Conservation (phyloP, 2,329 filamentous ascomycete species). For the Pseudocercospora eumusae region DNA sequence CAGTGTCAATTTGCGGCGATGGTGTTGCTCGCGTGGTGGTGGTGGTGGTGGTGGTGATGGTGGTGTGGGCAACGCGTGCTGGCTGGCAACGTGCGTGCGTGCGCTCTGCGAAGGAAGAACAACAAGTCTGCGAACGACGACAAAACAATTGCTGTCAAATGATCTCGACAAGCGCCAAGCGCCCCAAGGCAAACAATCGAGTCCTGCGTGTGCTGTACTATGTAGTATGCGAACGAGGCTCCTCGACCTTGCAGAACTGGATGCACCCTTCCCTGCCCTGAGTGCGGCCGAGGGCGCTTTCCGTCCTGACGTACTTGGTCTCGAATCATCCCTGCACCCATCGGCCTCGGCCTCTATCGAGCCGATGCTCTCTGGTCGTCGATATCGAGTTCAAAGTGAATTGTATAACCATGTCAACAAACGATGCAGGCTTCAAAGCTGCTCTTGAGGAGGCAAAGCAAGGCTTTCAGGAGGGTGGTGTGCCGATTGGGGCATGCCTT, state of each 20-base stretch:
- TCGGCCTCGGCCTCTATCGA: background rate
- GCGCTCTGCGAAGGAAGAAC: background rate
- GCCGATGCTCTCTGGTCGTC: background rate
- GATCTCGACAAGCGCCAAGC: background rate
- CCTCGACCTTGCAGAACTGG: background rate
- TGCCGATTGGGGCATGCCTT: slow-evolving; percentile 61
- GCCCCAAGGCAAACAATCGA: background rate
- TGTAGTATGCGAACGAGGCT: too few relatives aligned
- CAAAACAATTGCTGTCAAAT: background rate
- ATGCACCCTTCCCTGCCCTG: background rate
- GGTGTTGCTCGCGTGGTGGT: slow-evolving; percentile 6
- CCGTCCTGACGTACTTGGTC: background rate
- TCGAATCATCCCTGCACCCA: background rate
- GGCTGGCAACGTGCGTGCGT: background rate
- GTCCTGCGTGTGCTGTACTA: background rate
- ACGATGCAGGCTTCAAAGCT: slow-evolving; percentile 56
- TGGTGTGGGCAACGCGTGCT: background rate
- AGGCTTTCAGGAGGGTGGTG: slow-evolving; percentile 58
- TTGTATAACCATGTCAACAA: slow-evolving; percentile 1
- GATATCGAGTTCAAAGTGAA: background rate
- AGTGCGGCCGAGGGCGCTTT: background rate
- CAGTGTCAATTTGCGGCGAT: background rate
- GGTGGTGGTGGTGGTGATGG: slow-evolving; percentile 4
- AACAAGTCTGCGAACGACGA: background rate
- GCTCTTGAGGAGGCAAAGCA: slow-evolving; percentile 60